These are phyloP conservation scores for Aspergillus olivimuriae DNA, from an alignment of 495 filamentous ascomycete species.

Conservation along the genomic window DNA sequence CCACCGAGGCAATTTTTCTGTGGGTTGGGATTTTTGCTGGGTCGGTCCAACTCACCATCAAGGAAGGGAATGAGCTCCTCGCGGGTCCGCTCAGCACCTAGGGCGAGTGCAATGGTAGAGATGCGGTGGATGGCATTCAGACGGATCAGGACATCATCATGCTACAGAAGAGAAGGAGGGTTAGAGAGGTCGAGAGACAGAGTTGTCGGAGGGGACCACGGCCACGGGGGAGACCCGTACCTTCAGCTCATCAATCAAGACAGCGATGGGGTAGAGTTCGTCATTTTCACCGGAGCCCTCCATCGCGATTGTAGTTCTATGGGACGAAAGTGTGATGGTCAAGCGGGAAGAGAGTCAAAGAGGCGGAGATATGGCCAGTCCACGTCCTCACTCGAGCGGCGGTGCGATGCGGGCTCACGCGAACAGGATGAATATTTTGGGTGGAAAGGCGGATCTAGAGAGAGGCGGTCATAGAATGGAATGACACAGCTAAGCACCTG, in stretches of 20 bases:
- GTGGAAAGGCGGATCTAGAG: conserved; percentile 5
- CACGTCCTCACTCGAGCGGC: conserved; percentile 25
- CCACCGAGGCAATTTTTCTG: conserved; percentile 26
- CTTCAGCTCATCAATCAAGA: conserved; percentile 99
- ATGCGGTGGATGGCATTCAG: conserved; percentile 97
- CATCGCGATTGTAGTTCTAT: conserved; percentile 44
- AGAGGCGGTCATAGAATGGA: conserved; percentile 7
- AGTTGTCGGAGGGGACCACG: neutral
- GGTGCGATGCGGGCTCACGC: conserved; percentile 19
- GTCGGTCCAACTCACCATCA: conserved; percentile 61
- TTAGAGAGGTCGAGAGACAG: conserved; percentile 14
- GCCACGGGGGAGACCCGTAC: conserved; percentile 38
- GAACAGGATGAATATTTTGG: conserved; percentile 20
- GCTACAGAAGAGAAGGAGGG: conserved; percentile 48
- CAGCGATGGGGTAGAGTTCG: conserved; percentile 98
- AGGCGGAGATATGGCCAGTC: conserved; percentile 28
- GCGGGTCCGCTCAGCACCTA: conserved; percentile 90
- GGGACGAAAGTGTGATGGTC: conserved; percentile 15
- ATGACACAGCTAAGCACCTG: conserved; percentile 12
- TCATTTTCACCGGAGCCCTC: conserved; percentile 74
- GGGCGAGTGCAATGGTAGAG: conserved; percentile 91
- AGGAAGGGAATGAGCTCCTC: conserved; percentile 98
- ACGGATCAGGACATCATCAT: conserved; percentile 95
- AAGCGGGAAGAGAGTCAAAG: conserved; percentile 16
- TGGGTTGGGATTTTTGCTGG: conserved; percentile 4